These are phyloP conservation scores for Lachancea lanzarotensis DNA, from an alignment of 805 yeast genomes.

Conservation along the genomic window DNA sequence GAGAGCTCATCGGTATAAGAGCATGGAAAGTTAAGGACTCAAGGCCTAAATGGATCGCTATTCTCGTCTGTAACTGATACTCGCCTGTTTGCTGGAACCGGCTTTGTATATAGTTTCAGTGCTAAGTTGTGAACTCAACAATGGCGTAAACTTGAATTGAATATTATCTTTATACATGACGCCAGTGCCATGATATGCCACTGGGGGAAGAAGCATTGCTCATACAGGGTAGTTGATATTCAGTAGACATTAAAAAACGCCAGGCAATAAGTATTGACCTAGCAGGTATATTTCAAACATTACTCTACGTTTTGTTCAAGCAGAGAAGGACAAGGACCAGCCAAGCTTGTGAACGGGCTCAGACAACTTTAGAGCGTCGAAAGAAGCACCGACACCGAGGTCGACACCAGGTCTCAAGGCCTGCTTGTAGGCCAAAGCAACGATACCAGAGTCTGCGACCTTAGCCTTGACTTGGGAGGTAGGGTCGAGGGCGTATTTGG, in stretches of 20 bases:
- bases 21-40: too few species aligned
- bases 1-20: too few species aligned
- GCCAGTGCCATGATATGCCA: too few species aligned
- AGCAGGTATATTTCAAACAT: neutral
- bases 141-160: neutral
- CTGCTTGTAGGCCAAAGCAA: slow-evolving; percentile 92
- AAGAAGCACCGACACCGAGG: slow-evolving; percentile 93
- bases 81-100: too few species aligned
- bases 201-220: neutral
- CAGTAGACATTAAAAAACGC: slow-evolving; percentile 28
- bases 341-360: slow-evolving; percentile 99
- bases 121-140: too few species aligned
- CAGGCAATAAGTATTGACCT: neutral
- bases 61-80: too few species aligned
- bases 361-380: slow-evolving; percentile 90
- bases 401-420: slow-evolving; percentile 93
- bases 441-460: slow-evolving; percentile 91
- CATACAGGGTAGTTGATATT: slow-evolving; percentile 2
- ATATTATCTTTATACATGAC: neutral
- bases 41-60: too few species aligned
- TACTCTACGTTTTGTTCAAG: slow-evolving; percentile 41
- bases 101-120: too few species aligned
- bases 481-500: slow-evolving; percentile 86
- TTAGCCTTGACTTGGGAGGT: slow-evolving; percentile 92
- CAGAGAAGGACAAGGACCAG: slow-evolving; percentile 86